phyloP scores from a whole-genome alignment of 2,329 filamentous ascomycete genomes.

The Chaetomiaceae sp. region DNA sequence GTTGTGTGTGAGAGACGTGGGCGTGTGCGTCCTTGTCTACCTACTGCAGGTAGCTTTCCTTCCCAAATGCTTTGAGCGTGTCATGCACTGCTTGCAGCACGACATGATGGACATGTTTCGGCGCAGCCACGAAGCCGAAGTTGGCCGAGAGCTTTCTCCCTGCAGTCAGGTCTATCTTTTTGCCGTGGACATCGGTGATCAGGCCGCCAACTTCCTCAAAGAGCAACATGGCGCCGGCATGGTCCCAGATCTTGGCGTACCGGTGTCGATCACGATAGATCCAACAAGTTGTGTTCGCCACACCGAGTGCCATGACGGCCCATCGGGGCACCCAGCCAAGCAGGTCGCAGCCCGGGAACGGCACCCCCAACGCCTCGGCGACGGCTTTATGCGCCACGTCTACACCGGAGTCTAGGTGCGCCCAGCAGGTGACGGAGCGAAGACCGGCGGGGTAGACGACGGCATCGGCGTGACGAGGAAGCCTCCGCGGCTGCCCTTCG shows the following conservation, averaged over 20 bases:
- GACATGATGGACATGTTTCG: slow-evolving; percentile 35
- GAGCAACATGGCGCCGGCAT: slow-evolving; percentile 53
- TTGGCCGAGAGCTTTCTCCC: slow-evolving; percentile 46
- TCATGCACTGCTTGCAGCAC: slow-evolving; percentile 37
- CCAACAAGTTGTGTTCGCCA: slow-evolving; percentile 51
- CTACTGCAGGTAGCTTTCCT: slow-evolving; percentile 26
- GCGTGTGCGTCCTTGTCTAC: too few species aligned
- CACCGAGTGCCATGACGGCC: slow-evolving; percentile 45
- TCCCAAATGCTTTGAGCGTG: slow-evolving; percentile 30
- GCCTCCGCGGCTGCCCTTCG: slow-evolving; percentile 24
- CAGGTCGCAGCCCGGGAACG: slow-evolving; percentile 45
- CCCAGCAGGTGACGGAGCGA: slow-evolving; percentile 43
- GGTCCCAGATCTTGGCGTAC: slow-evolving; percentile 53
- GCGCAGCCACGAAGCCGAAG: slow-evolving; percentile 52
- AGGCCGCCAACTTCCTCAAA: slow-evolving; percentile 51
- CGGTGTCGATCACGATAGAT: slow-evolving; percentile 45
- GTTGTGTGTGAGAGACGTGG: too few species aligned
- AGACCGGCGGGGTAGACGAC: slow-evolving; percentile 25
- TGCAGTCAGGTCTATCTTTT: slow-evolving; percentile 41
- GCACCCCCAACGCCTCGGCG: slow-evolving; percentile 36
- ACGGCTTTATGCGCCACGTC: slow-evolving; percentile 41
- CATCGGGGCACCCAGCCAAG: slow-evolving; percentile 54
- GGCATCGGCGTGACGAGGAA: slow-evolving; percentile 28
- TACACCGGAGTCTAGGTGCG: slow-evolving; percentile 42
- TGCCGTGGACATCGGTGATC: slow-evolving; percentile 49